Conservation (phyloP, 192 early-diverging fungal genomes). For the Anaeromyces robustus region DNA sequence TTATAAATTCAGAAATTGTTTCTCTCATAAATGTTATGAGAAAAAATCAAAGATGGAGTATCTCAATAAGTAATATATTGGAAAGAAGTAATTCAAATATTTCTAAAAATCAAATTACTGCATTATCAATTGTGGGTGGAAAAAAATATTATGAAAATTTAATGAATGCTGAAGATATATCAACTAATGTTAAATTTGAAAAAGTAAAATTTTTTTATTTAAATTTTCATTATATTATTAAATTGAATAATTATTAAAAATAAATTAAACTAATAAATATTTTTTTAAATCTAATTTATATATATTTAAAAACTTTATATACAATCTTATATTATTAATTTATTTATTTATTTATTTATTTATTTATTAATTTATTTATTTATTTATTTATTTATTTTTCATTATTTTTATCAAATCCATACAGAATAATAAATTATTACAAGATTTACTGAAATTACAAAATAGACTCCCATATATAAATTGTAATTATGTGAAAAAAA, state of each 20-base stretch:
- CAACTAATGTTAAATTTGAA: not conserved
- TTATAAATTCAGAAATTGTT: slow-evolving; percentile 60
- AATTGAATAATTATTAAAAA: not conserved
- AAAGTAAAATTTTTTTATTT: too few species aligned
- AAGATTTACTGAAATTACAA: not conserved
- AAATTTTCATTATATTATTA: too few species aligned
- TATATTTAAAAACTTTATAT: too few species aligned
- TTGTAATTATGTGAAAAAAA: not conserved
- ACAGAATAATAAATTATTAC: not conserved
- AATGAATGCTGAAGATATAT: slow-evolving; percentile 10
- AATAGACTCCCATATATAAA: not conserved
- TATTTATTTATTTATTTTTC: not conserved
- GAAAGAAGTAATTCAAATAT: slow-evolving; percentile 38
- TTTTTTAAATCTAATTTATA: too few species aligned
- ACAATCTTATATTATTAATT: too few species aligned
- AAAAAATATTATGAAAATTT: slow-evolving; percentile 24
- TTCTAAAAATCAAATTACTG: slow-evolving; percentile 35
- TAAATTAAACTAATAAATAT: too few species aligned
- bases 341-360: not conserved
- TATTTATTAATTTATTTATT: too few species aligned
- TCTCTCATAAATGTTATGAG: slow-evolving; percentile 62
- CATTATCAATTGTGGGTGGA: slow-evolving; percentile 17
- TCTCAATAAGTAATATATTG: slow-evolving; percentile 33
- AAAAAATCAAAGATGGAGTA: slow-evolving; percentile 65
- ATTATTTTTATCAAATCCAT: too few species aligned